Conservation (phyloP, 495 filamentous ascomycete species). For the Penicillium ucsense region DNA sequence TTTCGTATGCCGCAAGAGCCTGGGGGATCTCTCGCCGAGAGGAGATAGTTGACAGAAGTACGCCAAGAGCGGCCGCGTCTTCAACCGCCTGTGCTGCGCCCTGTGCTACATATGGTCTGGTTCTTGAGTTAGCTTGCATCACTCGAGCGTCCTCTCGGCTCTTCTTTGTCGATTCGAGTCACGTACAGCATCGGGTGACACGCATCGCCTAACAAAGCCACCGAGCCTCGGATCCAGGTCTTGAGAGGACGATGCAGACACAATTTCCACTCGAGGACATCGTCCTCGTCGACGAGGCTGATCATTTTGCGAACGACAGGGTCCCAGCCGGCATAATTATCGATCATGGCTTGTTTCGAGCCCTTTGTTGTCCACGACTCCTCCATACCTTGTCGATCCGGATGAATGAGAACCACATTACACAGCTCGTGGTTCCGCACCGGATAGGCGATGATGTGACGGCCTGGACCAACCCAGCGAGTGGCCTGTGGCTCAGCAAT, state of each 20-base stretch:
- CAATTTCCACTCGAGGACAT: conserved; percentile 56
- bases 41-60: conserved; percentile 33
- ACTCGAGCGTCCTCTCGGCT: neutral
- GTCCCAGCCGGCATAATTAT: conserved; percentile 34
- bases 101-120: conserved; percentile 37
- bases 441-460: conserved; percentile 37
- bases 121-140: neutral
- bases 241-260: conserved; percentile 47
- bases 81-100: conserved; percentile 46
- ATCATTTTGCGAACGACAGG: conserved; percentile 25
- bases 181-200: conserved; percentile 55
- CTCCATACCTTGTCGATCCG: conserved; percentile 25
- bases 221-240: conserved; percentile 46
- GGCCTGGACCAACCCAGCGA: conserved; percentile 34
- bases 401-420: conserved; percentile 36
- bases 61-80: conserved; percentile 44
- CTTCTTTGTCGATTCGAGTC: neutral
- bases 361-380: conserved; percentile 37
- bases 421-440: conserved; percentile 34
- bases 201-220: conserved; percentile 58
- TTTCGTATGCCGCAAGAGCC: conserved; percentile 38
- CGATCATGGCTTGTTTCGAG: conserved; percentile 32
- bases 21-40: conserved; percentile 27
- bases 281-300: conserved; percentile 33
- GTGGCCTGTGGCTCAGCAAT: conserved; percentile 31